Base-by-base conservation (phyloP, 768 basidiomycete genomes). In the Clavaria fumosa region DNA sequence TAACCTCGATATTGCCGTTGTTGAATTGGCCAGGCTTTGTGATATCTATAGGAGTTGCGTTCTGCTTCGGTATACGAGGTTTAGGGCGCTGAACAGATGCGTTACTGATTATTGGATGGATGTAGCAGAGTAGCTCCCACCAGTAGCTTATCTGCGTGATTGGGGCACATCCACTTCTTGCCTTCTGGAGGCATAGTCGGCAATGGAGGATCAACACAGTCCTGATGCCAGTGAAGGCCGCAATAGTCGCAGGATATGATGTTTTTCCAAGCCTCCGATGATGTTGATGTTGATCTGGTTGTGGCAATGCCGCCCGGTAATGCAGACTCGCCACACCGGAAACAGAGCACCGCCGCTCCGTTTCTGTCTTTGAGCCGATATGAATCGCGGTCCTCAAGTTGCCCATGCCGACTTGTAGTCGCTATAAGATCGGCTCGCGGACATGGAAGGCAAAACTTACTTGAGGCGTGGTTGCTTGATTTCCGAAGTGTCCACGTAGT, bases 151-250 rank as follows among this genome's bases (percentile, higher is more conserved):
- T 95, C 90, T n/a, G 75, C 78, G 52, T 99, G 95, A 50, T 93
- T 88, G 5, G 95, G 95, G 56, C 95, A 99, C 90, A 93, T 95
- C 91, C 93, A 99, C 55, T 91, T 95, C 64, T 78, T 83, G 46
- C 74, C 75, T 41, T 79, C 74, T 9, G 80, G 69, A 3, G 95
- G 95, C 70, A 97, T 78, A 27, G 68, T 68, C 17, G 79, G 63
- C 42, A 93, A 61, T 5, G 95, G 95, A 11, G 93, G 95, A 48
- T 86, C 80, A 20, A 97, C 64, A 49, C 95, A 99, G 54, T 97
- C 95, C 39, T 96, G 70, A 52, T 99, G 95, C 84, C 93, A 99
- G 54, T 91, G 84, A 31, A 93, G 69, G 43, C 67, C 69, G 58
- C 95, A 99, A 52, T 89, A 85, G 58, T 99, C 95, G 55, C 95